Evolutionary conservation across 2,329 filamentous ascomycete genomes (phyloP).

Genomic region (Diaporthe ampelina): DNA sequence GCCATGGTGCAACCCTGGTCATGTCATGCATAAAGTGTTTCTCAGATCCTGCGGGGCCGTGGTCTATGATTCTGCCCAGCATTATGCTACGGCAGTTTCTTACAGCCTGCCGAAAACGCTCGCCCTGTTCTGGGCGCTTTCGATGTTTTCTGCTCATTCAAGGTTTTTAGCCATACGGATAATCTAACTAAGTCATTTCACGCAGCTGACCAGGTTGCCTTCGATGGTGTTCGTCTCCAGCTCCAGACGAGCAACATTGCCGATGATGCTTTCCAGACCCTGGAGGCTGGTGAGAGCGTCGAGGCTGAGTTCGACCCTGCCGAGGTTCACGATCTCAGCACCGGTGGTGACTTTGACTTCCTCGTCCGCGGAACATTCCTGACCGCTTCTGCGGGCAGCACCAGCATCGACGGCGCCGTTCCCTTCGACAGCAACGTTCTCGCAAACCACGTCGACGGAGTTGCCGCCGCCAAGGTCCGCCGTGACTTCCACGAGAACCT

Average conservation of each 20-base stretch:
- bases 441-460: constrained; percentile 68
- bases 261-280: constrained; percentile 64
- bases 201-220: constrained; percentile 58
- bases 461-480: constrained; percentile 64
- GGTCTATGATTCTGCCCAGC: constrained; percentile 20
- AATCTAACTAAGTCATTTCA: not conserved
- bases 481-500: constrained; percentile 59
- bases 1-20: not conserved
- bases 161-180: not conserved
- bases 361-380: constrained; percentile 69
- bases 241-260: constrained; percentile 59
- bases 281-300: constrained; percentile 64
- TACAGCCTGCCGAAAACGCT: not conserved
- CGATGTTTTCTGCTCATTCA: not conserved
- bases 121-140: too few relatives aligned
- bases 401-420: constrained; percentile 67
- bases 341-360: constrained; percentile 69
- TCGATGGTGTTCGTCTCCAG: constrained; percentile 67
- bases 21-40: not conserved
- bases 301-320: constrained; percentile 68
- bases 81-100: not conserved
- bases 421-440: constrained; percentile 72
- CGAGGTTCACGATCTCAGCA: constrained; percentile 65
- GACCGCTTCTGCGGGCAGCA: constrained; percentile 65
- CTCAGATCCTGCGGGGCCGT: not conserved